Evolutionary conservation across 2,329 filamentous ascomycete species (phyloP).

Genomic region (Diaporthe sp.): DNA sequence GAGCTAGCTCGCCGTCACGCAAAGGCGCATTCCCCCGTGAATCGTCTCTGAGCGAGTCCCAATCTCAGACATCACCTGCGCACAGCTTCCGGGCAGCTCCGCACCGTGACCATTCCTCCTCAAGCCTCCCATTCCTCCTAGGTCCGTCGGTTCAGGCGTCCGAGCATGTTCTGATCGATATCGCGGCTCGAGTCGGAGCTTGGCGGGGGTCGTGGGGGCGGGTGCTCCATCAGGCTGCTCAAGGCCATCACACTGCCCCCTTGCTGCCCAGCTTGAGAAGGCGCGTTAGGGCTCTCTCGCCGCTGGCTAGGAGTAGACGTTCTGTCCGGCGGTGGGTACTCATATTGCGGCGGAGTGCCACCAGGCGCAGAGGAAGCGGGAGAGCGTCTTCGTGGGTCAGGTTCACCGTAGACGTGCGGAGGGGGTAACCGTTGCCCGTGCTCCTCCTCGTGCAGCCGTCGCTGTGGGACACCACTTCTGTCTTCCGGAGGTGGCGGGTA

Average conservation of each 20-base stretch:
- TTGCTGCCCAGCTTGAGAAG: constrained; percentile 46
- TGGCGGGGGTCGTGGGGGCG: constrained; percentile 40
- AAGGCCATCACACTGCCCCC: constrained; percentile 66
- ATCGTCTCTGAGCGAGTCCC: neutral
- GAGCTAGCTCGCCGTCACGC: neutral
- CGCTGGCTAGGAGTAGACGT: constrained; percentile 51
- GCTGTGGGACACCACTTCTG: constrained; percentile 48
- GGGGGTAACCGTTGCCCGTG: constrained; percentile 58
- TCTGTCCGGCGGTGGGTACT: constrained; percentile 48
- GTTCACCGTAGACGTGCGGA: constrained; percentile 60
- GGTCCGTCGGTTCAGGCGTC: constrained; percentile 59
- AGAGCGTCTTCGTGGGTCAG: constrained; percentile 64
- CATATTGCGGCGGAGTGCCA: constrained; percentile 60
- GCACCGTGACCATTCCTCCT: neutral
- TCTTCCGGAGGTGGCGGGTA: constrained; percentile 52
- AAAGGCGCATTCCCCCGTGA: neutral
- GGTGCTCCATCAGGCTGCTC: constrained; percentile 62
- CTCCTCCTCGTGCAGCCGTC: constrained; percentile 56
- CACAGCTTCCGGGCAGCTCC: neutral
- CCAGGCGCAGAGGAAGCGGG: constrained; percentile 61
- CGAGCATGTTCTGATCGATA: constrained; percentile 68
- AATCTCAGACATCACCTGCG: neutral
- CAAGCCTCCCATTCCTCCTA: constrained; percentile 12
- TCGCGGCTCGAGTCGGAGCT: constrained; percentile 52
- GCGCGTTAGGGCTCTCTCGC: constrained; percentile 52